These are phyloP conservation scores for Trichocomaceae sp. DNA, from an alignment of 2,329 filamentous ascomycete genomes.

Conservation along the genomic window DNA sequence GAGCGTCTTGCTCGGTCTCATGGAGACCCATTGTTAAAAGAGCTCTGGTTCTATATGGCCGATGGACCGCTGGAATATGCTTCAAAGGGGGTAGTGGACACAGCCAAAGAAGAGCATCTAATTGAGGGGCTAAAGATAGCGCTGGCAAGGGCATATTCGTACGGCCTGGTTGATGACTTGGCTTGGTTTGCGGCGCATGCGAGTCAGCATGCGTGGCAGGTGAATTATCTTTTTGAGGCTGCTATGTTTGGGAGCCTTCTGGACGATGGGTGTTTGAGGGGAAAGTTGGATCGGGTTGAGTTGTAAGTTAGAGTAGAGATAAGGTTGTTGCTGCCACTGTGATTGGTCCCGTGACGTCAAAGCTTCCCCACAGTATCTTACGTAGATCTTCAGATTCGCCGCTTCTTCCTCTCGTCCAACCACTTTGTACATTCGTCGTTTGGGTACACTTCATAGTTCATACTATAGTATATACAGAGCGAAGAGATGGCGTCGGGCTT, in stretches of 20 bases:
- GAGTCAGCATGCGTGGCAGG: constrained; percentile 24
- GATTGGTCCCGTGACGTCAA: neutral
- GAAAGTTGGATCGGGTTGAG: constrained; percentile 12
- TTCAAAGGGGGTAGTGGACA: constrained; percentile 13
- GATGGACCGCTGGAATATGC: constrained; percentile 17
- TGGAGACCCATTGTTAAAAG: constrained; percentile 12
- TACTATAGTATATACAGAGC: neutral
- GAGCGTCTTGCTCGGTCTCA: constrained; percentile 7
- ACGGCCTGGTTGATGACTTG: constrained; percentile 19
- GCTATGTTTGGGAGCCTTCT: constrained; percentile 17
- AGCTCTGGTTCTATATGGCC: constrained; percentile 14
- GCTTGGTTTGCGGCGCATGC: constrained; percentile 22
- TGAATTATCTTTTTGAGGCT: constrained; percentile 18
- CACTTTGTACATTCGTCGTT: neutral
- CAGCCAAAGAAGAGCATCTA: constrained; percentile 13
- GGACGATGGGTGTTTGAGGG: constrained; percentile 13
- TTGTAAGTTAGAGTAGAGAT: neutral
- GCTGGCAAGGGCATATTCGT: constrained; percentile 17
- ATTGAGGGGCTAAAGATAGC: constrained; percentile 11
- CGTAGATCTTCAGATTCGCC: neutral
- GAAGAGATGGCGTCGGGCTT: constrained; percentile 2
- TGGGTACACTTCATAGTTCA: neutral
- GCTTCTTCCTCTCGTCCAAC: neutral
- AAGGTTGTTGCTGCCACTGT: neutral
- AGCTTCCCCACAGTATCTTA: neutral